phyloP scores from a whole-genome alignment of 768 basidiomycete species.

The Mycena crocata region DNA sequence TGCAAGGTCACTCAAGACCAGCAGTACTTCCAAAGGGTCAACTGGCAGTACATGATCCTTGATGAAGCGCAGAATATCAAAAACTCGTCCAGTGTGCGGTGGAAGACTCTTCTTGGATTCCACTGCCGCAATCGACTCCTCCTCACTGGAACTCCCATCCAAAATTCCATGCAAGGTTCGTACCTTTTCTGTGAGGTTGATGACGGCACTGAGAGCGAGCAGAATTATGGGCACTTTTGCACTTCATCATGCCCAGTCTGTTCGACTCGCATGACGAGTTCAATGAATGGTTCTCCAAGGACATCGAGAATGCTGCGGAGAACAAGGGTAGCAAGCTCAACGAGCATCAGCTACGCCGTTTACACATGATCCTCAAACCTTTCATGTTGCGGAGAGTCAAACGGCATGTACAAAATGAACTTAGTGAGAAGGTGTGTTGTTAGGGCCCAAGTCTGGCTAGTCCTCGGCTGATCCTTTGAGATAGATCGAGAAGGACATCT shows the following conservation, averaged over 20 bases:
- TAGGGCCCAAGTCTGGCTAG: conserved; percentile 23
- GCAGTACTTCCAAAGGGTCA: conserved; percentile 96
- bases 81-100: conserved; percentile 93
- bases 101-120: conserved; percentile 97
- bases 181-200: conserved; percentile 4
- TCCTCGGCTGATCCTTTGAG: conserved; percentile 17
- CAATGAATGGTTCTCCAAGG: conserved; percentile 99
- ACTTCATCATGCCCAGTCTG: conserved; percentile 99
- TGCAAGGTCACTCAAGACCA: conserved; percentile 92
- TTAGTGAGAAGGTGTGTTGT: conserved; percentile 92
- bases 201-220: conserved; percentile 27
- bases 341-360: conserved; percentile 91
- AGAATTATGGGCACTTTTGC: conserved; percentile 98
- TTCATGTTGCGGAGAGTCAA: conserved; percentile 99
- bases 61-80: conserved; percentile 99
- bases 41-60: conserved; percentile 99
- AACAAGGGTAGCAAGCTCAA: conserved; percentile 93
- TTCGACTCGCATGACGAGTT: conserved; percentile 99
- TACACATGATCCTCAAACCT: conserved; percentile 99
- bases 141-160: conserved; percentile 97
- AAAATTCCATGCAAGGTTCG: conserved; percentile 99
- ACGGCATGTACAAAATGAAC: conserved; percentile 98
- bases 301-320: conserved; percentile 94
- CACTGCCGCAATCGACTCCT: conserved; percentile 95
- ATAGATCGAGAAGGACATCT: conserved; percentile 97